Conservation (phyloP, 495 filamentous ascomycete genomes). For the Mycothermus thermophilus region DNA sequence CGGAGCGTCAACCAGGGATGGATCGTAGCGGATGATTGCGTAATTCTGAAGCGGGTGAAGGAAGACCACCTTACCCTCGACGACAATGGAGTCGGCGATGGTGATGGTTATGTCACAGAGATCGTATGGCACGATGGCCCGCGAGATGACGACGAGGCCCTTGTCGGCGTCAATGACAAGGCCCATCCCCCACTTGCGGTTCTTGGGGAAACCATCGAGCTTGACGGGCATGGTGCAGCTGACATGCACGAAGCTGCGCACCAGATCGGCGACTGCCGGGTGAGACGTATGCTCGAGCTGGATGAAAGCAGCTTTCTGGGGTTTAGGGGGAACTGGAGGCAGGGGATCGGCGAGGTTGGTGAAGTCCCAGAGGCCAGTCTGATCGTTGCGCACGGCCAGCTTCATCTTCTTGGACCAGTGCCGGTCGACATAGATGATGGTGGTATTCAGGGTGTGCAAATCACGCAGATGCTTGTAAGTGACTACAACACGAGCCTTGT, state of each 20-base stretch:
- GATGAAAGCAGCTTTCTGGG: constrained; percentile 76
- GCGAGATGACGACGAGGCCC: constrained; percentile 82
- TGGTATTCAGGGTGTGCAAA: constrained; percentile 84
- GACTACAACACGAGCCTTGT: constrained; percentile 79
- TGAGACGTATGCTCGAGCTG: constrained; percentile 78
- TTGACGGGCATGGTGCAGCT: constrained; percentile 87
- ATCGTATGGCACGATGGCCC: constrained; percentile 90
- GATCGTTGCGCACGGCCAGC: constrained; percentile 81
- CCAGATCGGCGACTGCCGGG: constrained; percentile 77
- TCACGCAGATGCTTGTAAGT: constrained; percentile 93
- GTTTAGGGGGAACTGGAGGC: constrained; percentile 54
- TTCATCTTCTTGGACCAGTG: constrained; percentile 95
- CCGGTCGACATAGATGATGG: constrained; percentile 81
- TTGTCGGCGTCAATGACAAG: constrained; percentile 92
- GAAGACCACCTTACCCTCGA: constrained; percentile 88
- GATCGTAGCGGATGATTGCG: constrained; percentile 88
- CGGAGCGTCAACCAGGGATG: constrained; percentile 79
- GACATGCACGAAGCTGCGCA: constrained; percentile 89
- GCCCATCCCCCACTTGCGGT: constrained; percentile 86
- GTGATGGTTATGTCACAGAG: constrained; percentile 91
- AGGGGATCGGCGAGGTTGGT: constrained; percentile 67
- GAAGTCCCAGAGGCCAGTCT: constrained; percentile 90
- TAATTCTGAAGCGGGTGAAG: constrained; percentile 98
- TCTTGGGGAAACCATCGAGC: constrained; percentile 87
- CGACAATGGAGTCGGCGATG: constrained; percentile 88